Evolutionary conservation across 2,329 filamentous ascomycete genomes (phyloP).

Genomic region (Cyphellophora europaea): DNA sequence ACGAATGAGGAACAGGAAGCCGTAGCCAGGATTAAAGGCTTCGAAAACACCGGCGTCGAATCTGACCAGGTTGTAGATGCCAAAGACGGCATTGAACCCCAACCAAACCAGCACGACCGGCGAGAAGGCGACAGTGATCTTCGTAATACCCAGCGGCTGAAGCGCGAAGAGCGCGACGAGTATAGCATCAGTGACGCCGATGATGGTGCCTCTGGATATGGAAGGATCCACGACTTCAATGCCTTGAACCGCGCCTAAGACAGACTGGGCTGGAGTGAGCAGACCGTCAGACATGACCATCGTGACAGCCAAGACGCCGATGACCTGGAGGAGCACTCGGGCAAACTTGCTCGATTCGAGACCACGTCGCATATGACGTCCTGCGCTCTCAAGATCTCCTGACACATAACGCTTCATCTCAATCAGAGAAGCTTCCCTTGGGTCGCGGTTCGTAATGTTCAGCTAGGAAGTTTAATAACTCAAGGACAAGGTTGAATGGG

Average conservation of each 20-base stretch:
- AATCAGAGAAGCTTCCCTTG: conserved; percentile 36
- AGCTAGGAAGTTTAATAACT: conserved; percentile 25
- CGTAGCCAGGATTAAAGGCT: conserved; percentile 43
- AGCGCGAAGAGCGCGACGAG: conserved; percentile 44
- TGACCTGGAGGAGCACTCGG: conserved; percentile 38
- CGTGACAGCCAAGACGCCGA: conserved; percentile 45
- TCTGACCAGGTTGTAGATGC: conserved; percentile 41
- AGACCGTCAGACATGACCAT: conserved; percentile 49
- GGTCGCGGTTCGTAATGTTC: conserved; percentile 45
- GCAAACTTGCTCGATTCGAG: conserved; percentile 39
- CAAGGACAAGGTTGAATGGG: no score
- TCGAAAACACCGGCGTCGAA: conserved; percentile 42
- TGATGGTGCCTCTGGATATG: conserved; percentile 36
- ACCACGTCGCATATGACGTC: conserved; percentile 32
- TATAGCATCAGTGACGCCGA: conserved; percentile 44
- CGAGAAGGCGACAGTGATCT: conserved; percentile 39
- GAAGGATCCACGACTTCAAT: conserved; percentile 38
- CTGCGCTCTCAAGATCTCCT: conserved; percentile 34
- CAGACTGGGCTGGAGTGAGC: conserved; percentile 48
- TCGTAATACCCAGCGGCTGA: conserved; percentile 46
- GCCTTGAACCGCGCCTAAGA: conserved; percentile 48
- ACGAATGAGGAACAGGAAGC: conserved; percentile 39
- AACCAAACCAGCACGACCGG: conserved; percentile 51
- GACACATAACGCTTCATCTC: conserved; percentile 38
- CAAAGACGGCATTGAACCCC: conserved; percentile 41